phyloP scores from a whole-genome alignment of 169 alveolate genomes.

The Besnoitia besnoiti region DNA sequence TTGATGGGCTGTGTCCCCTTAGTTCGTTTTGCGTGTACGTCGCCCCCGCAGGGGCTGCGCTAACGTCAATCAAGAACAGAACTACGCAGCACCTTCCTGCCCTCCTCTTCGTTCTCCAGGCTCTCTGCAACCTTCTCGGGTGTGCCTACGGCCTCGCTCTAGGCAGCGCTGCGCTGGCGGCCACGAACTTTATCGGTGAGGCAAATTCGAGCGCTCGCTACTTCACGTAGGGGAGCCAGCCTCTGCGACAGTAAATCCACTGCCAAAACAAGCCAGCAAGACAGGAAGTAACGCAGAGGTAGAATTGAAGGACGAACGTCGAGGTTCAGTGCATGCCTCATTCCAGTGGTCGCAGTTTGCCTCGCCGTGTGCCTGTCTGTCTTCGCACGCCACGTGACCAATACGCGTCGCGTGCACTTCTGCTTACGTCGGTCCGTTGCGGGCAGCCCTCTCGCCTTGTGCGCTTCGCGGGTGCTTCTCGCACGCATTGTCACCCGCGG shows the following conservation, averaged over 20 bases:
- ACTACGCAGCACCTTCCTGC: background rate
- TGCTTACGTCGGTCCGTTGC: no score
- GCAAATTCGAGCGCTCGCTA: background rate
- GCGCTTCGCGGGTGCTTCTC: background rate
- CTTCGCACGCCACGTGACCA: no score
- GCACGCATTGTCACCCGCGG: background rate
- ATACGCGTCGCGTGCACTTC: no score
- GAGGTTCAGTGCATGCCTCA: no score
- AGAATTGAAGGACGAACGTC: no score
- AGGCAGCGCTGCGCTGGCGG: background rate
- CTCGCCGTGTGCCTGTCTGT: no score
- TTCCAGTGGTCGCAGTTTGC: no score
- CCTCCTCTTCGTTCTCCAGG: background rate
- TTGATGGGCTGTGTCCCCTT: background rate
- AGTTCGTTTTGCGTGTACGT: background rate
- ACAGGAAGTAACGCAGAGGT: no score
- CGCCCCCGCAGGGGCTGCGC: background rate
- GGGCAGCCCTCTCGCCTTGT: no score
- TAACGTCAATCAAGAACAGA: background rate
- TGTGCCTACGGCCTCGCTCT: background rate
- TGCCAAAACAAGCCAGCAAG: no score
- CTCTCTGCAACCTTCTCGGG: background rate
- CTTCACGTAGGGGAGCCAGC: no score
- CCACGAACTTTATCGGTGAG: background rate
- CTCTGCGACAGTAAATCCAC: no score